Evolutionary conservation across 2,329 filamentous ascomycete species (phyloP), one percentile per base, ranked within the genome.

Genomic region (Phaeosphaeriaceae sp.): DNA sequence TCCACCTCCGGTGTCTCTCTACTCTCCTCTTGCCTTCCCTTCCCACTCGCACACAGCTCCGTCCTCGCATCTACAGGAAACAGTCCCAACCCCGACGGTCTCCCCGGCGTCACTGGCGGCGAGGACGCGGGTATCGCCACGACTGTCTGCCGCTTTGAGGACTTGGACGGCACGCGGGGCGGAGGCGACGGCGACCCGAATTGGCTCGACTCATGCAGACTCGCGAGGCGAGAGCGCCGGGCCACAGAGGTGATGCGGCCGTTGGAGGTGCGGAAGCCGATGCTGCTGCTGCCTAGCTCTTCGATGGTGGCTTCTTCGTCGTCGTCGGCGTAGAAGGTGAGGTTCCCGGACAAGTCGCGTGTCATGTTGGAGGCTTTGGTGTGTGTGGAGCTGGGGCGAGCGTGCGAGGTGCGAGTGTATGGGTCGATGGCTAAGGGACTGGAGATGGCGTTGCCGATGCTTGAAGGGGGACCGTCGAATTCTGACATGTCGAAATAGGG

Each of bases 401-500:
- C 31, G 6, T 13, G 31, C 9, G 11, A 7, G 31, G 7, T 13
- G 6, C 31, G 31, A 11, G 31, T 53, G 22, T 42, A 51, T 31
- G 50, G 41, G 53, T 55, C 21, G 27, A 33, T 11, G 53, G 54
- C 21, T 36, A 33, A 7, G 53, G 54, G 31, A 10, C 54, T 56
- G 10, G 45, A 49, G 50, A 54, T 54, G 27, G 56, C 57, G 31
- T 52, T 55, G 36, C 48, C 51, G 42, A 55, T 61, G 48, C 57
- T 61, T 20, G 36, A 42, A 4, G 42, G 58, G 19, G 53, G 36
- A 22, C 10, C 22, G 42, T 57, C 58, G 25, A 65, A 27, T 36
- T 53, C 48, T 13, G 53, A 44, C n/a, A 66, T 22, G 41, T 70
- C 69, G 52, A 73, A 70, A 60, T 60, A 63, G 3, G 72, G 72